Conservation (phyloP, 164 flowering plant genomes). For the Protea cynaroides region DNA sequence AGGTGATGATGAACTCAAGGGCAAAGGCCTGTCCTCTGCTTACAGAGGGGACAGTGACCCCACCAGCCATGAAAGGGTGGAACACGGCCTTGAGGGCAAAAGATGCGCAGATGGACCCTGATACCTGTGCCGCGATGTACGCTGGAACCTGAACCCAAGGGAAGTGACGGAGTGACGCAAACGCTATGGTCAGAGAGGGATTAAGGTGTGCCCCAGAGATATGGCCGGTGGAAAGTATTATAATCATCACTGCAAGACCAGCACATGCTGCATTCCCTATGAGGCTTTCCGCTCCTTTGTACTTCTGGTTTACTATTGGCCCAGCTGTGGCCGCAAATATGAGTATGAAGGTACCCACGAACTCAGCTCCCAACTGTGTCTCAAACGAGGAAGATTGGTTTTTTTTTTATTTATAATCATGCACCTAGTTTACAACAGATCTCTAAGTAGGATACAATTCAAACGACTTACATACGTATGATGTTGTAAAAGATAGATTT, state of each 20-base stretch:
- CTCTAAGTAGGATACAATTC: no score
- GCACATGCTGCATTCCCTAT: conserved; percentile 80
- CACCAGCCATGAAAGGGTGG: conserved; percentile 75
- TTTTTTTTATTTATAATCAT: no score
- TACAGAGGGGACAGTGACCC: conserved; percentile 73
- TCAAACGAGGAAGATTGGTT: no score
- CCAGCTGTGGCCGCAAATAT: conserved; percentile 75
- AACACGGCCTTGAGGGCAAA: conserved; percentile 72
- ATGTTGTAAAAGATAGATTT: no score
- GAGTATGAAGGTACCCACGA: conserved; percentile 82
- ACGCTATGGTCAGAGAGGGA: conserved; percentile 77
- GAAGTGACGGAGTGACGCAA: conserved; percentile 73
- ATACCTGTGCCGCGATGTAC: conserved; percentile 69
- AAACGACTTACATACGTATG: no score
- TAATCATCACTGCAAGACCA: conserved; percentile 76
- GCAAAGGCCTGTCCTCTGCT: conserved; percentile 59
- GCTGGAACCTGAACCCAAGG: conserved; percentile 89
- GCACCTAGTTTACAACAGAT: no score
- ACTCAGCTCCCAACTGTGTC: conserved; percentile 80
- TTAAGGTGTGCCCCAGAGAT: conserved; percentile 88
- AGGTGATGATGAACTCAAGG: conserved; percentile 73
- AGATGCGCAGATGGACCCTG: conserved; percentile 72
- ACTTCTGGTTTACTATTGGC: conserved; percentile 80
- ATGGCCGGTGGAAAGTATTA: conserved; percentile 80
- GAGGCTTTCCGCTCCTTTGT: conserved; percentile 55